Base-by-base conservation (phyloP, 768 basidiomycete genomes). In the Omphalotus guepiniiformis region DNA sequence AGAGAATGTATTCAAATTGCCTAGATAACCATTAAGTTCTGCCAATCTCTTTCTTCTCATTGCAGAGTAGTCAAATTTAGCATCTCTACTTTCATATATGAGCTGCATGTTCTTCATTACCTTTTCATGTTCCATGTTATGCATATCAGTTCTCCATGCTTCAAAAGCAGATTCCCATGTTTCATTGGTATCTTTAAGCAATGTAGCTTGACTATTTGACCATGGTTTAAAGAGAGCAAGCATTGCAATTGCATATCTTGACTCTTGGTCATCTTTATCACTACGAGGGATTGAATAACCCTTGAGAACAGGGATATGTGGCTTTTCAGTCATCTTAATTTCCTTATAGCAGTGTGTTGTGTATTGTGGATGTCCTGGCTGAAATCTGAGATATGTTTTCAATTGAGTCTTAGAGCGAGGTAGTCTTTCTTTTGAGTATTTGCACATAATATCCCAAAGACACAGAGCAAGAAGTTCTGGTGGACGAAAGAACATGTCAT, bases 161-260 rank as follows among this genome's bases (percentile, higher is more conserved):
- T n/a, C n/a, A n/a, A n/a, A n/a, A n/a, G n/a, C n/a, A n/a, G n/a
- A n/a, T n/a, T n/a, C n/a, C n/a, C n/a, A n/a, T n/a, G n/a, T n/a
- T n/a, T n/a, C n/a, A n/a, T n/a, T n/a, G n/a, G n/a, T n/a, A n/a
- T n/a, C n/a, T n/a, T n/a, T n/a, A n/a, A n/a, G n/a, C n/a, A n/a
- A n/a, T n/a, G n/a, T n/a, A n/a, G n/a, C n/a, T n/a, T n/a, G n/a
- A n/a, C n/a, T n/a, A n/a, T n/a, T n/a, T n/a, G n/a, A n/a, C n/a
- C n/a, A n/a, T n/a, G n/a, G n/a, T n/a, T n/a, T n/a, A n/a, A n/a
- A n/a, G n/a, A n/a, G n/a, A n/a, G n/a, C n/a, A n/a, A n/a, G n/a
- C n/a, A n/a, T n/a, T n/a, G n/a, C n/a, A n/a, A n/a, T n/a, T n/a
- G 40, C 34, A 26, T 54, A 54, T 25, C 48, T 50, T 2, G 22